Evolutionary conservation across 2,329 filamentous ascomycete genomes (phyloP).

Genomic region (Periconia digitata): DNA sequence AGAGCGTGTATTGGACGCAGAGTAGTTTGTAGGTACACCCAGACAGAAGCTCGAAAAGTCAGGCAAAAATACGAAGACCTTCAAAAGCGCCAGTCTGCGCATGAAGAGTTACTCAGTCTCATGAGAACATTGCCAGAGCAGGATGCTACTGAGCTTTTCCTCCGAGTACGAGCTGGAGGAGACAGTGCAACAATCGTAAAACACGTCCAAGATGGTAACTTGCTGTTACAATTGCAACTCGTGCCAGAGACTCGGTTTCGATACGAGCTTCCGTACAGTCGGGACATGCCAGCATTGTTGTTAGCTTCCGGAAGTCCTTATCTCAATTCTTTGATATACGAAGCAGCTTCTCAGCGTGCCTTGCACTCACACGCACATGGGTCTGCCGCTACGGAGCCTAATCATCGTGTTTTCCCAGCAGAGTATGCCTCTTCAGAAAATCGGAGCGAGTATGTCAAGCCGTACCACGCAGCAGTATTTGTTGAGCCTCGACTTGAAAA

Average conservation of each 20-base stretch:
- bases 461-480: constrained; percentile 3
- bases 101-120: constrained; percentile 16
- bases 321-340: not conserved
- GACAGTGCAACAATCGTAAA: constrained; percentile 11
- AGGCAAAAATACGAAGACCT: constrained; percentile 11
- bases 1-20: constrained; percentile 6
- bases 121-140: constrained; percentile 11
- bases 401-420: too few species aligned
- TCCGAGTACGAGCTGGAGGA: constrained; percentile 14
- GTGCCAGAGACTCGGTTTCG: not conserved
- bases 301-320: not conserved
- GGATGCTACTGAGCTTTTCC: constrained; percentile 15
- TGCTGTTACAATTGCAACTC: not conserved
- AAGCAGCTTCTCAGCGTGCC: not conserved
- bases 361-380: too few species aligned
- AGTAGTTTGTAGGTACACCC: constrained; percentile 8
- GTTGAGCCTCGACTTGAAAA: constrained; percentile 4
- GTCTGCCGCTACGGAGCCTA: too few species aligned
- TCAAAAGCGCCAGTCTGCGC: constrained; percentile 5
- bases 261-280: not conserved
- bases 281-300: not conserved
- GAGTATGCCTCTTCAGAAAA: not conserved
- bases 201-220: constrained; percentile 12
- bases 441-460: not conserved
- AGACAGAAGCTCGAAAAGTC: constrained; percentile 8